Base-by-base conservation (phyloP, 2,329 filamentous ascomycete genomes). In the Penicillium sp. region DNA sequence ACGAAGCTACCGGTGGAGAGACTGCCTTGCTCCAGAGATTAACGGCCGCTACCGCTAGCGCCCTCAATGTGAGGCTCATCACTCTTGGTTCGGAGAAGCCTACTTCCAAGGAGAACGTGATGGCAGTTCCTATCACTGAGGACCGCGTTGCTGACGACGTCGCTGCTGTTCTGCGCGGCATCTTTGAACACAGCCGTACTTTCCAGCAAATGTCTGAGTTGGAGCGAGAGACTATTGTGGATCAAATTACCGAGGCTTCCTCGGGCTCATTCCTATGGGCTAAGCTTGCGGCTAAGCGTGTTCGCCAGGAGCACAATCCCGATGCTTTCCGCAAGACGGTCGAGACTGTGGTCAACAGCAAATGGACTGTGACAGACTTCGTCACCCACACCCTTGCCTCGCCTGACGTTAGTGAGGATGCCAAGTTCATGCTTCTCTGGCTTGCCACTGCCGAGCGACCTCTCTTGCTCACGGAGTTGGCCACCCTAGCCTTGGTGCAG, bases 261-360 rank as follows among this genome's bases (percentile, higher is more conserved):
- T 66, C 71, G 10, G 72, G 75, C 8, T 78, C 76, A 5, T 77
- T 79, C 58, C 69, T 78, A 0, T 76, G 74, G 72, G 76, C 74
- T 4, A 78, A 76, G 61, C 67, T 78, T 6, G 71, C 69, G 8
- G 55, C 71, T 1, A 75, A 74, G 61, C 65, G 64, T 15, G 60
- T 72, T 31, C 67, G 70, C 20, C 60, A 63, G n/a, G 75, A 75
- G 58, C 57, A 63, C 17, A 61, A 57, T 1, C 50, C 64, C 0
- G 69, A 76, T 14, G 63, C 41, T 7, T 56, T 76, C 6, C 49
- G 52, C 22, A 74, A 73, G 60, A 63, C 68, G 0, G 63, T 76
- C 1, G 73, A 76, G 8, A 58, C 49, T 4, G 20, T 78, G 0
- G 43, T 68, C 1, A 68, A 60, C 20, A 59, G 64, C 3, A 71